phyloP scores from a whole-genome alignment of 2,329 filamentous ascomycete species.

The Paecilomyces sp. region DNA sequence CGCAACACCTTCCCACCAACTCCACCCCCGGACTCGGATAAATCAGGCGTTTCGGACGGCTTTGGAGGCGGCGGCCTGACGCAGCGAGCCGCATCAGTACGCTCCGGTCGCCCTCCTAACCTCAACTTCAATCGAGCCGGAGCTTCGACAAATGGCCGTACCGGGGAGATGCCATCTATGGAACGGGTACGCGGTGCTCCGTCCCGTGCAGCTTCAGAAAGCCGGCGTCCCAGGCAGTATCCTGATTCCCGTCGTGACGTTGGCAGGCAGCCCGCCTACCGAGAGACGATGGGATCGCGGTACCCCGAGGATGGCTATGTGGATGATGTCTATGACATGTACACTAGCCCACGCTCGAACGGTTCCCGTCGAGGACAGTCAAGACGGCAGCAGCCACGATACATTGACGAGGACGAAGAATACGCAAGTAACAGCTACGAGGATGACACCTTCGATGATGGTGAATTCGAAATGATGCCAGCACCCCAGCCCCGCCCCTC shows the following conservation, averaged over 20 bases:
- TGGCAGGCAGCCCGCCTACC: slow-evolving; percentile 18
- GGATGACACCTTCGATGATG: slow-evolving; percentile 63
- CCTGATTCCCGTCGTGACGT: slow-evolving; percentile 16
- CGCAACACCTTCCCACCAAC: slow-evolving; percentile 92
- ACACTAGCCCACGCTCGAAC: slow-evolving; percentile 48
- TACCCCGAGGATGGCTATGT: slow-evolving; percentile 30
- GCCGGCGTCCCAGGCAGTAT: slow-evolving; percentile 34
- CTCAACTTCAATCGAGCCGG: slow-evolving; percentile 31
- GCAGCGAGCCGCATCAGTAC: slow-evolving; percentile 43
- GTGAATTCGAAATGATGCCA: slow-evolving; percentile 72
- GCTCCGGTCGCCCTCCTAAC: slow-evolving; percentile 40
- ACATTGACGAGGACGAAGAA: slow-evolving; percentile 75
- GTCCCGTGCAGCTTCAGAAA: slow-evolving; percentile 45
- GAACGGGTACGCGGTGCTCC: slow-evolving; percentile 41
- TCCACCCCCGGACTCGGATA: slow-evolving; percentile 87
- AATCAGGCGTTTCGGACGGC: slow-evolving; percentile 26
- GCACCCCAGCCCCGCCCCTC: slow-evolving; percentile 34
- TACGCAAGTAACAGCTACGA: slow-evolving; percentile 64
- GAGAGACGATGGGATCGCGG: slow-evolving; percentile 25
- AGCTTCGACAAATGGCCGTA: slow-evolving; percentile 25
- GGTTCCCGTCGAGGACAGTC: slow-evolving; percentile 29
- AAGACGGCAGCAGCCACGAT: slow-evolving; percentile 46
- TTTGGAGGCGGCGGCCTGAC: slow-evolving; percentile 23
- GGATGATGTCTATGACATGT: slow-evolving; percentile 57
- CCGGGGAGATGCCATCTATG: slow-evolving; percentile 15